Evolutionary conservation across 768 basidiomycete genomes (phyloP), one percentile per base, ranked within the genome.

Genomic region (Leccinellum rugosiceps): DNA sequence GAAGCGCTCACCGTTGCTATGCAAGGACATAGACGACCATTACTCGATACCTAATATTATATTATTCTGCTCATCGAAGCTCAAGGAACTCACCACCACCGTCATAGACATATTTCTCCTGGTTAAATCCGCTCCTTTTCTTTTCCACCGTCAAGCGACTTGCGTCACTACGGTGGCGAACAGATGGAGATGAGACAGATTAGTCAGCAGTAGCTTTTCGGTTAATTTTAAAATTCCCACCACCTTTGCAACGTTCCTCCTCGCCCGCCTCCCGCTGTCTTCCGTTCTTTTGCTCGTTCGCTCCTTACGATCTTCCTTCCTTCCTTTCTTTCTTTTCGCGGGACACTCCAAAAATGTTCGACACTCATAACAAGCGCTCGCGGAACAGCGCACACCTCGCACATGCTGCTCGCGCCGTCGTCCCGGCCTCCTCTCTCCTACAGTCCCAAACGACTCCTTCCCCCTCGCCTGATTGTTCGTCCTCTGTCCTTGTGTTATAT

Each of bases 321-420:
- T 34, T 35, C 49, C 43, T 28, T 28, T 28, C 28, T 31, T 31
- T 31, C 5, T 25, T 34, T 34, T 34, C 14, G 15, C 15, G 34
- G 34, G n/a, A 62, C 8, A 43, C 19, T 1, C 41, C 4, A 23
- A 23, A 55, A 48, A 68, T 66, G 58, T 57, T 56, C 41, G 38
- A 59, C 51, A 55, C 57, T 57, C 34, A 58, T 25, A 48, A 72
- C 49, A 66, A 52, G 46, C 70, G 63, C 10, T 32, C 55, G 5
- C 58, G 48, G 6, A 49, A 53, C 17, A 56, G 49, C 17, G 51
- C 53, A 23, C 61, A 62, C 50, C 57, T n/a, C 11, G 14, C 7
- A 52, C 35, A 63, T 0, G 59, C 35, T 34, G 65, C 53, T 31
- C 67, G 66, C 3, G 45, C 1, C n/a, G n/a, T 11, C 51, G 49